These are phyloP conservation scores for Hymenoscyphus occultus DNA, from an alignment of 2,329 filamentous ascomycete genomes.

Conservation along the genomic window DNA sequence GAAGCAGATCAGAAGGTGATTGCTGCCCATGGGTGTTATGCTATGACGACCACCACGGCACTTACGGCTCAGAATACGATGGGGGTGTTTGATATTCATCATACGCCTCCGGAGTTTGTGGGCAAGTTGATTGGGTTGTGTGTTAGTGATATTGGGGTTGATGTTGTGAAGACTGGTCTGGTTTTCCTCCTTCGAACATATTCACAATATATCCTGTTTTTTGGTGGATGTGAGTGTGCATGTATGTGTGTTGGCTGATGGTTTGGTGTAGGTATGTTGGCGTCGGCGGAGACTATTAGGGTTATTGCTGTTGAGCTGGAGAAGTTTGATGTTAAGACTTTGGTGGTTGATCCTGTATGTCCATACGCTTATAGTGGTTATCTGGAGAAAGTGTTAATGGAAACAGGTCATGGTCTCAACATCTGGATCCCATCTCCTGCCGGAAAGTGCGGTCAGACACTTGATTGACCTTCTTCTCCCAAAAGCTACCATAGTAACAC, in stretches of 20 bases:
- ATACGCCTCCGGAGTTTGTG: constrained; percentile 75
- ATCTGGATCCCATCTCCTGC: constrained; percentile 68
- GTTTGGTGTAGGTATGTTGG: constrained; percentile 68
- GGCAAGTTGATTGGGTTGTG: constrained; percentile 82
- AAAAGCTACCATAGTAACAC: constrained; percentile 66
- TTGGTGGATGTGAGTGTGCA: neutral
- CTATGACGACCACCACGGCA: constrained; percentile 92
- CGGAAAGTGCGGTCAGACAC: constrained; percentile 58
- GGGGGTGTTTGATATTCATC: constrained; percentile 78
- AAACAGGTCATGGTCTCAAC: constrained; percentile 86
- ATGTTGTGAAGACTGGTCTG: constrained; percentile 88
- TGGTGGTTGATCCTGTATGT: constrained; percentile 73
- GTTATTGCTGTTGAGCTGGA: constrained; percentile 64
- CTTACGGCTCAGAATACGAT: constrained; percentile 94
- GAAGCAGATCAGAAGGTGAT: constrained; percentile 96
- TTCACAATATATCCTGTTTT: neutral
- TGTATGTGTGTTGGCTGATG: constrained; percentile 14
- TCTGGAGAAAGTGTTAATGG: constrained; percentile 16
- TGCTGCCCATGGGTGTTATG: constrained; percentile 88
- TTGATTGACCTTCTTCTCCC: constrained; percentile 62
- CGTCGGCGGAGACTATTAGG: constrained; percentile 65
- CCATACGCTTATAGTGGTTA: neutral
- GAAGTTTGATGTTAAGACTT: constrained; percentile 52
- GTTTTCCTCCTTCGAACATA: neutral
- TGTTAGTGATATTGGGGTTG: constrained; percentile 77